phyloP scores from a whole-genome alignment of 116 monocot genomes.

The Dioscorea cayenensis region DNA sequence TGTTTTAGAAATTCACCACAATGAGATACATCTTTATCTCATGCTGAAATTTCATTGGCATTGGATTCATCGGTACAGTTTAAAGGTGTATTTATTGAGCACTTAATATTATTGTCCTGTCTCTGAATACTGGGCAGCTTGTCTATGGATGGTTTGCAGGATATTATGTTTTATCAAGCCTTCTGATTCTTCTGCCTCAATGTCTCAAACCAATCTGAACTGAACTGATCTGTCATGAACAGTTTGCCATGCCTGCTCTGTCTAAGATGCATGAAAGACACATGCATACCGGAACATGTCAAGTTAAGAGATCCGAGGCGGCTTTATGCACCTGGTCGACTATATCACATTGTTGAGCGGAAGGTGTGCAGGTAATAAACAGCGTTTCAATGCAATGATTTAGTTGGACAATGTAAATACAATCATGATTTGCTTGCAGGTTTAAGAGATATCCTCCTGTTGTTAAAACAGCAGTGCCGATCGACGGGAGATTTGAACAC shows the following conservation, averaged over 20 bases:
- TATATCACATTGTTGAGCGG: constrained; percentile 93
- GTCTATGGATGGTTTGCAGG: neutral
- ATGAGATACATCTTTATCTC: too few species aligned
- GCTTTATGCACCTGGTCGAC: constrained; percentile 86
- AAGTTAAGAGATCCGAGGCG: constrained; percentile 82
- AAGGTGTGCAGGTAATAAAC: constrained; percentile 55
- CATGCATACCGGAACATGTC: constrained; percentile 69
- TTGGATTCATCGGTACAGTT: too few species aligned
- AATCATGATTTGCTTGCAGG: constrained; percentile 13
- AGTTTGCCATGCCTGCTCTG: constrained; percentile 90
- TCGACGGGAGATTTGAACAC: constrained; percentile 15
- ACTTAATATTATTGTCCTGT: too few species aligned
- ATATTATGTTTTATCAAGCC: too few species aligned
- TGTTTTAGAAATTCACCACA: too few species aligned
- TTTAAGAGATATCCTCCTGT: constrained; percentile 12
- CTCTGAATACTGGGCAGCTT: too few species aligned
- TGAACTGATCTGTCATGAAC: constrained; percentile 15
- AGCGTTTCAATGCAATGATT: too few species aligned
- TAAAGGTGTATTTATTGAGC: too few species aligned
- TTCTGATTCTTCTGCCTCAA: neutral
- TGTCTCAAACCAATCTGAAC: neutral
- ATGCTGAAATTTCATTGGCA: too few species aligned
- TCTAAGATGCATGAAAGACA: constrained; percentile 83
- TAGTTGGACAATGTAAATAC: neutral
- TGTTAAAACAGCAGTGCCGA: constrained; percentile 10